phyloP scores from a whole-genome alignment of 257 asterid species.

The Capsicum chinense region DNA sequence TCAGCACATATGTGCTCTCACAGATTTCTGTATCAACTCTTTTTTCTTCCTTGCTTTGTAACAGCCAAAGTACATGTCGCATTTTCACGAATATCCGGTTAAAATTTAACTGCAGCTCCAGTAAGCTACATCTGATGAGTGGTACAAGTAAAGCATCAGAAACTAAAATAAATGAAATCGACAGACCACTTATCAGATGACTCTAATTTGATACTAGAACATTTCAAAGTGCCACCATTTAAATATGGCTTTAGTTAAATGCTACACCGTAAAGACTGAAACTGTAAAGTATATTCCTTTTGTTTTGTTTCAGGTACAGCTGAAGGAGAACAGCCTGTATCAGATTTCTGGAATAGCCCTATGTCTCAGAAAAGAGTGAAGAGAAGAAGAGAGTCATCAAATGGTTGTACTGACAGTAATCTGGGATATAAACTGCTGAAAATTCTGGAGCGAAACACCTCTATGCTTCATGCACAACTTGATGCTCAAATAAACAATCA shows the following conservation, averaged over 20 bases:
- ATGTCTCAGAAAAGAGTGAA: constrained; percentile 48
- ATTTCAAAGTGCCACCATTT: background rate
- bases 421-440: constrained; percentile 42
- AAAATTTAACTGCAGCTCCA: constrained; percentile 5
- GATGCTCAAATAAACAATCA: constrained; percentile 50
- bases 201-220: background rate
- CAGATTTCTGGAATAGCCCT: constrained; percentile 42
- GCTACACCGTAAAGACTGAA: background rate
- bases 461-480: constrained; percentile 51
- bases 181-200: background rate
- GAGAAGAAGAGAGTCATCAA: constrained; percentile 49
- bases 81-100: constrained; percentile 32
- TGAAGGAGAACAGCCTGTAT: constrained; percentile 42
- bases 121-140: background rate
- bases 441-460: constrained; percentile 52
- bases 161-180: background rate
- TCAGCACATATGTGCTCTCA: background rate
- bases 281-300: constrained; percentile 14
- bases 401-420: constrained; percentile 36
- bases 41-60: constrained; percentile 16
- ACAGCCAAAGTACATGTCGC: constrained; percentile 35
- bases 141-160: background rate
- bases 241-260: background rate
- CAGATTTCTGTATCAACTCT: constrained; percentile 17
- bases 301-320: constrained; percentile 38